phyloP scores from a whole-genome alignment of 768 basidiomycete species.

The Vishniacozyma victoriae region DNA sequence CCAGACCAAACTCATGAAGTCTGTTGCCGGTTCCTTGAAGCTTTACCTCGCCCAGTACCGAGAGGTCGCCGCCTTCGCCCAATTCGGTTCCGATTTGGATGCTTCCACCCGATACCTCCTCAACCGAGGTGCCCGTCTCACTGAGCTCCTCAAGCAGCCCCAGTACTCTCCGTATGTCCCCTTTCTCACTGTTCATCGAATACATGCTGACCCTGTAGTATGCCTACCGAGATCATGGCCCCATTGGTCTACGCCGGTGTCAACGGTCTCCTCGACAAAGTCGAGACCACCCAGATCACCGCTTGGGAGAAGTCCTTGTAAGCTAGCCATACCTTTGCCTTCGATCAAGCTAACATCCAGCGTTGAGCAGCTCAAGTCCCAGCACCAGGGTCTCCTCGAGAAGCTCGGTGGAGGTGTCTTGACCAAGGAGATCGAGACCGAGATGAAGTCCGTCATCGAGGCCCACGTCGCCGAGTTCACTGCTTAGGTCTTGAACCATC shows the following conservation, averaged over 20 bases:
- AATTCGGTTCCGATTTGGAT: slow-evolving; percentile 99
- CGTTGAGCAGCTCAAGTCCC: slow-evolving; percentile 73
- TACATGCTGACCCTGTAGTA: slow-evolving; percentile 51
- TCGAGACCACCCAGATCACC: slow-evolving; percentile 83
- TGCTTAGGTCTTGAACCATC: no score
- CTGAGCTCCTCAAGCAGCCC: slow-evolving; percentile 88
- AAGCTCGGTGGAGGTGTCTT: slow-evolving; percentile 77
- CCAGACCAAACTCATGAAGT: slow-evolving; percentile 99
- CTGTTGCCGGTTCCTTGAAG: slow-evolving; percentile 99
- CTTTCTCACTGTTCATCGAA: neutral
- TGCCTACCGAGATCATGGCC: slow-evolving; percentile 92
- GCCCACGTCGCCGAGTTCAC: slow-evolving; percentile 46
- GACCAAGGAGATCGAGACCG: slow-evolving; percentile 80
- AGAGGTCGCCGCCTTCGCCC: slow-evolving; percentile 82
- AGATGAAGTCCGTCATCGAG: slow-evolving; percentile 52
- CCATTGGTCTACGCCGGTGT: slow-evolving; percentile 99
- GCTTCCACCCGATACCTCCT: slow-evolving; percentile 98
- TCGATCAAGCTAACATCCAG: slow-evolving; percentile 5
- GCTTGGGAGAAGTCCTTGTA: slow-evolving; percentile 53
- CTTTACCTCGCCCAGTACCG: slow-evolving; percentile 99
- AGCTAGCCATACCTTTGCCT: slow-evolving; percentile 47
- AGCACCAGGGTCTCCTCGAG: slow-evolving; percentile 68
- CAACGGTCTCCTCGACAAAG: slow-evolving; percentile 94
- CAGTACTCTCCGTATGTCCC: slow-evolving; percentile 60
- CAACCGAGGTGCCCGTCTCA: slow-evolving; percentile 94